These are phyloP conservation scores for Cytospora mali DNA, from an alignment of 2,329 filamentous ascomycete genomes.

Conservation along the genomic window DNA sequence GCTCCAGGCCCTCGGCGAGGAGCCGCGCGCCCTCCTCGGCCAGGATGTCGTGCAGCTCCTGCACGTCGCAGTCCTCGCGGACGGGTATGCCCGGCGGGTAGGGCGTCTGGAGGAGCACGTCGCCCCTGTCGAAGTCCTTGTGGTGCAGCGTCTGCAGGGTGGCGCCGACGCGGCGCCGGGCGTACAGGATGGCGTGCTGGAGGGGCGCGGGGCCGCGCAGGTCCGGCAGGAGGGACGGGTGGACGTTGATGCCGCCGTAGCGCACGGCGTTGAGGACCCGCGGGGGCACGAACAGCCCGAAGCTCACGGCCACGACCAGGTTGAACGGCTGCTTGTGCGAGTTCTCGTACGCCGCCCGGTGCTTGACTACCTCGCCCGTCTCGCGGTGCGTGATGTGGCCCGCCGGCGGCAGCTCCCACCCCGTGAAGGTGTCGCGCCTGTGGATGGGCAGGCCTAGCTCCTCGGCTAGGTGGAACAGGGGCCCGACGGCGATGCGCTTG, in stretches of 20 bases:
- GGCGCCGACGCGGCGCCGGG: slow-evolving; percentile 67
- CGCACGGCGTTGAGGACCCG: slow-evolving; percentile 69
- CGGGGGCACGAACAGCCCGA: slow-evolving; percentile 84
- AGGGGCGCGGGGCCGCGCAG: slow-evolving; percentile 85
- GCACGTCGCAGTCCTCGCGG: slow-evolving; percentile 48
- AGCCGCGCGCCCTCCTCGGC: slow-evolving; percentile 69
- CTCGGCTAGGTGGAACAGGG: slow-evolving; percentile 68
- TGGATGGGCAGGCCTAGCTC: slow-evolving; percentile 69
- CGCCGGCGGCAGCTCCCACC: slow-evolving; percentile 59
- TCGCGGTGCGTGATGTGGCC: slow-evolving; percentile 23
- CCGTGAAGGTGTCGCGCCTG: slow-evolving; percentile 78
- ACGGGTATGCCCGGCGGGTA: slow-evolving; percentile 56
- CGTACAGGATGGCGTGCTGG: slow-evolving; percentile 75
- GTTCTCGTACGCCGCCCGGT: slow-evolving; percentile 27
- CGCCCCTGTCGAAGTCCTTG: slow-evolving; percentile 75
- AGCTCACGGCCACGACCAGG: slow-evolving; percentile 89
- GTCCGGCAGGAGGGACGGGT: slow-evolving; percentile 87
- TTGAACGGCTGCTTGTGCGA: slow-evolving; percentile 62
- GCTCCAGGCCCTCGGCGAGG: slow-evolving; percentile 66
- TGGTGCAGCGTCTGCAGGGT: slow-evolving; percentile 86
- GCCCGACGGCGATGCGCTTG: slow-evolving; percentile 70
- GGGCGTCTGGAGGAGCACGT: slow-evolving; percentile 71
- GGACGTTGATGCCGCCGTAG: slow-evolving; percentile 91
- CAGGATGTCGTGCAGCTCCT: slow-evolving; percentile 53
- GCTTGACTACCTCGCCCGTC: slow-evolving; percentile 23